These are phyloP conservation scores for Aspergillus thermomutatus DNA, from an alignment of 2,329 filamentous ascomycete genomes.

Conservation along the genomic window DNA sequence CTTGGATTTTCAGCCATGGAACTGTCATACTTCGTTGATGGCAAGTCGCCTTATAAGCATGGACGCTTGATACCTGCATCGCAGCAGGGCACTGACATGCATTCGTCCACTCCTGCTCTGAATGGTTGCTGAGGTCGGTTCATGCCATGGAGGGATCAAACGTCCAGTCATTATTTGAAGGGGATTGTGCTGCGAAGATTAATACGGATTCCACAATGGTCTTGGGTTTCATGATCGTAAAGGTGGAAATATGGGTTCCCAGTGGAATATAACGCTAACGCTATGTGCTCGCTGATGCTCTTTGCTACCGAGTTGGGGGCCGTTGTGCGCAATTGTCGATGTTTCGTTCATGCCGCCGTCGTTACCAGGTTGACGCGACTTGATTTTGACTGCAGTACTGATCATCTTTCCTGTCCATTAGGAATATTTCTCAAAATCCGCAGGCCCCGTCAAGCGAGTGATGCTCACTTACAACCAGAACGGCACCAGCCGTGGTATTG, in stretches of 20 bases:
- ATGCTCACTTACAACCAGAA: slow-evolving; percentile 90
- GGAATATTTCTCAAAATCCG: slow-evolving; percentile 91
- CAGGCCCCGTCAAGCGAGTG: slow-evolving; percentile 87
- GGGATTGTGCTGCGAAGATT: background rate
- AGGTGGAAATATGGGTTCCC: background rate
- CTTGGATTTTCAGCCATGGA: background rate
- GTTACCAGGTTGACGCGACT: slow-evolving; percentile 18
- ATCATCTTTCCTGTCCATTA: slow-evolving; percentile 56
- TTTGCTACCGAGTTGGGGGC: slow-evolving; percentile 25
- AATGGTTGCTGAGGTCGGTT: background rate
- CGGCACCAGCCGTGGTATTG: slow-evolving; percentile 86
- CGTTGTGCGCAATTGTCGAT: slow-evolving; percentile 24
- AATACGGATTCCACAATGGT: background rate
- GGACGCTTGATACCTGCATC: background rate
- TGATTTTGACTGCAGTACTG: slow-evolving; percentile 39
- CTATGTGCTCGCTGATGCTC: slow-evolving; percentile 61
- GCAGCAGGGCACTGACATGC: background rate
- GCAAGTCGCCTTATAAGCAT: background rate
- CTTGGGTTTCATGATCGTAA: background rate
- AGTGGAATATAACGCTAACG: slow-evolving; percentile 24
- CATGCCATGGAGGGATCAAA: background rate
- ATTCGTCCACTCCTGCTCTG: background rate
- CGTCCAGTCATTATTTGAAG: background rate
- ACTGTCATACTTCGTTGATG: background rate
- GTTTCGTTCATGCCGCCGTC: slow-evolving; percentile 22